Base-by-base conservation (phyloP, 2,329 filamentous ascomycete genomes). In the Alternaria solani region DNA sequence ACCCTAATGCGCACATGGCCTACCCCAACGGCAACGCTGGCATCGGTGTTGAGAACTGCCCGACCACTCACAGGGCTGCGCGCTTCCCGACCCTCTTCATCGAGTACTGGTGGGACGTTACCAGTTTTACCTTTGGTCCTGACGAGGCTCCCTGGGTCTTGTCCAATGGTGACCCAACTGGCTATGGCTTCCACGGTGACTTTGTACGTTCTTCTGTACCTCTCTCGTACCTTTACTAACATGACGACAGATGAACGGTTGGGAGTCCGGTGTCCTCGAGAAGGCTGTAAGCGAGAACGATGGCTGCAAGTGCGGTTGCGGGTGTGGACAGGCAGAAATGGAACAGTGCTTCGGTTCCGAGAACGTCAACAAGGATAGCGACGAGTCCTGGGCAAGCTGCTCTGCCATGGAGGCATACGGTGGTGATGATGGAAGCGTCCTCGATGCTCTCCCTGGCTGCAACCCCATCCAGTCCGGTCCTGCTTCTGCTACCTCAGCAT, bases 101-200 rank as follows among this genome's bases (percentile, higher is more conserved):
- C 20, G 77, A 79, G 62, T 79, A 78, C 60, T 79, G 76, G 76
- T 79, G 76, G 51, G 75, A 79, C 54, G 63, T 76, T 46, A 70
- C 69, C 2, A 60, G 66, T 1, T 79, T 79, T 54, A 68, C 75
- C 34, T 79, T 78, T 59, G 67, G 62, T 26, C 59, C 71, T 25
- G 66, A 71, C 55, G 65, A 67, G 39, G 60, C 61, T 34, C 77
- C 77, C 0, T 79, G 75, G 75, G 71, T 75, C 4, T 61, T 79
- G 26, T 66, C 76, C 30, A 75, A 75, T 55, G 77, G 76, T 36
- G 77, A 79, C 57, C 71, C 77, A 7, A 78, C 75, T 26, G 77
- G 77, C 34, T 76, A 64, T 59, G 70, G 75, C 7, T 75, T 78
- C 63, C 77, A 79, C 59, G 76, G 71, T 25, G 77, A 79, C 52